Conservation (phyloP, 495 filamentous ascomycete species). For the Polyplosphaeria fusca region DNA sequence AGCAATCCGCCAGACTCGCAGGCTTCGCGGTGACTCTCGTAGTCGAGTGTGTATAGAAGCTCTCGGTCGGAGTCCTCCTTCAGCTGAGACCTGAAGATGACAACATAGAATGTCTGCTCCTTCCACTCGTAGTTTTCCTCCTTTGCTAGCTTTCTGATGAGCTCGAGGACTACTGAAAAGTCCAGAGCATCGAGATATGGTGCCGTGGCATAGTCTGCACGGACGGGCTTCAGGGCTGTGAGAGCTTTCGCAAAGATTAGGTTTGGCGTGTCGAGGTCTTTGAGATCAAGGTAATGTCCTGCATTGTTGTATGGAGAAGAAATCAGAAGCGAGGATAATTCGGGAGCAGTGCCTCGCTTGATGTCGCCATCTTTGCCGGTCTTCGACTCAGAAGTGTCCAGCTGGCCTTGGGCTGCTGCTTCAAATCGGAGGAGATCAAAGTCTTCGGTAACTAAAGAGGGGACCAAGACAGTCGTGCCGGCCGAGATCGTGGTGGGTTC, state of each 20-base stretch:
- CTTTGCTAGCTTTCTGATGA: conserved; percentile 48
- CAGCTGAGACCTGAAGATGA: conserved; percentile 74
- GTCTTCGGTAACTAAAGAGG: conserved; percentile 19
- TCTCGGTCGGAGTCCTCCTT: conserved; percentile 57
- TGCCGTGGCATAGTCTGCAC: conserved; percentile 72
- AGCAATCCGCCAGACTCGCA: conserved; percentile 74
- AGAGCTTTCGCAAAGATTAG: conserved; percentile 70
- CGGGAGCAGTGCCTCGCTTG: not conserved
- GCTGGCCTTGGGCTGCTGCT: conserved; percentile 21
- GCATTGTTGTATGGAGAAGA: conserved; percentile 70
- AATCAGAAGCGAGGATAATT: conserved; percentile 49
- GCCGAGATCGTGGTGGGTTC: not conserved
- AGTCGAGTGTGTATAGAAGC: conserved; percentile 65
- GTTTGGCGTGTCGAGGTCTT: conserved; percentile 58
- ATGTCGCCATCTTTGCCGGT: not conserved
- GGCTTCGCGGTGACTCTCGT: conserved; percentile 73
- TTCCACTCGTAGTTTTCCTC: conserved; percentile 57
- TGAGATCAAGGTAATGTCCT: conserved; percentile 69
- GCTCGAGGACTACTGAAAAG: conserved; percentile 61
- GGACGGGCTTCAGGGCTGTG: conserved; percentile 56
- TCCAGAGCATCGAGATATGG: conserved; percentile 75
- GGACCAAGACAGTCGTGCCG: conserved; percentile 8
- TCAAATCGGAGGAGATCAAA: conserved; percentile 29
- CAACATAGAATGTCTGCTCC: conserved; percentile 68
- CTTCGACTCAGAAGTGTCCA: not conserved